Evolutionary conservation across 352 stramenopile genomes (phyloP).

Genomic region (Phytophthora citricola): DNA sequence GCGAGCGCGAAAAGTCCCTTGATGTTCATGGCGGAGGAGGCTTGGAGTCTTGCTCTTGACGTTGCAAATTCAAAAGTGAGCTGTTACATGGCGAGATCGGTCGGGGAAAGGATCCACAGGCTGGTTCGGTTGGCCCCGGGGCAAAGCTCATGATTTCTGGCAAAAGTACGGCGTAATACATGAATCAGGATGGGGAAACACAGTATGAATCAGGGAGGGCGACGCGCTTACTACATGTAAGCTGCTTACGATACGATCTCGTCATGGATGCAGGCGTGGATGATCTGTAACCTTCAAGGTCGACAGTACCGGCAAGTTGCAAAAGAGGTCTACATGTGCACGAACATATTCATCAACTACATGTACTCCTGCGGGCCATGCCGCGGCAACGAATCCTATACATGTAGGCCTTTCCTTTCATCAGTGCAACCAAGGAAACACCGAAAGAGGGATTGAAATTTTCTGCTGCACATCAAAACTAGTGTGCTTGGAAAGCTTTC

Average conservation of each 20-base stretch:
- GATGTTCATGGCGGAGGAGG: conserved; percentile 31
- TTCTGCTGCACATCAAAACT: conserved; percentile 18
- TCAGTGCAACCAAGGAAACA: too few species aligned
- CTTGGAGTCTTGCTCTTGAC: conserved; percentile 15
- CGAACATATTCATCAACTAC: background rate
- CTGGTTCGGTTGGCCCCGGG: background rate
- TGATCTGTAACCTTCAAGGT: background rate
- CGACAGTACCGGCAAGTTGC: too few species aligned
- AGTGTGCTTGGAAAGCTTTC: conserved; percentile 1
- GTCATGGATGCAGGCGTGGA: background rate
- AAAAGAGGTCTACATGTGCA: background rate
- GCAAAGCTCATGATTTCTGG: conserved; percentile 25
- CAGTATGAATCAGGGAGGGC: background rate
- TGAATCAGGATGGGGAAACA: background rate
- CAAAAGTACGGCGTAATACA: background rate
- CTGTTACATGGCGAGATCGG: background rate
- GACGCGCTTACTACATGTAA: too few species aligned
- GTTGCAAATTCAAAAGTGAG: conserved; percentile 30
- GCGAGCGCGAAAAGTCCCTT: conserved; percentile 37
- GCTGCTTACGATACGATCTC: background rate
- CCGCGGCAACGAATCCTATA: too few species aligned
- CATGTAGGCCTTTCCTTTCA: too few species aligned
- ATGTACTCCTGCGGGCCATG: too few species aligned
- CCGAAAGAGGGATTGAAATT: conserved; percentile 1
- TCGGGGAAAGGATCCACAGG: background rate